A percentile compares a stretch with the other conserved stretches of the same genome.
Conservation (phyloP, 1,139 yeast species). For the Scheffersomyces lignicola region DNA sequence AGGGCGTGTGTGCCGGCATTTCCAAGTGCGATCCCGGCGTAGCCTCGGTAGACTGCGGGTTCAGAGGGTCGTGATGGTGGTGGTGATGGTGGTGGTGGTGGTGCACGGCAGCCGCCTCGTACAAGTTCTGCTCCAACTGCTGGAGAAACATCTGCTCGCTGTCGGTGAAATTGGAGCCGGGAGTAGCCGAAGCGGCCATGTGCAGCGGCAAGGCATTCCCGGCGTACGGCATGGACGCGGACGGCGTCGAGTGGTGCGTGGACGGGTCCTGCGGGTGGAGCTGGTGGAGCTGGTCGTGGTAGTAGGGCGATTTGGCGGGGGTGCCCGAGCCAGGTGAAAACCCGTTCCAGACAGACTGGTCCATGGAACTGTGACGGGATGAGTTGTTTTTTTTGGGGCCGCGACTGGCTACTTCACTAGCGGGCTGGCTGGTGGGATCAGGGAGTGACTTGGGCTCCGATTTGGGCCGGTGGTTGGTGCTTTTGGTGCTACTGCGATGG, state of each 20-base stretch:
- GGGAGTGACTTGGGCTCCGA: too few relatives aligned
- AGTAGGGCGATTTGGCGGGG: constrained; percentile 18
- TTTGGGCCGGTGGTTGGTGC: too few relatives aligned
- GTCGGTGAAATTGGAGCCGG: constrained; percentile 17
- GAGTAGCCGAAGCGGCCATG: constrained; percentile 7
- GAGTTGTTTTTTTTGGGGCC: too few relatives aligned
- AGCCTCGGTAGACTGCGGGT: constrained; percentile 10
- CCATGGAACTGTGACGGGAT: too few relatives aligned
- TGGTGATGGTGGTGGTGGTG: constrained; percentile 13
- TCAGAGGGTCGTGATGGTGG: constrained; percentile 8
- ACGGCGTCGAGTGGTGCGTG: constrained; percentile 11
- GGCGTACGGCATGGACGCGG: neutral
- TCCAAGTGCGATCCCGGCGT: constrained; percentile 15
- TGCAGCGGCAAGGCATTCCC: constrained; percentile 3
- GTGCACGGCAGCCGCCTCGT: constrained; percentile 15
- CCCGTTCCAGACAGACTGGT: constrained; percentile 18
- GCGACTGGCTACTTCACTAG: too few relatives aligned
- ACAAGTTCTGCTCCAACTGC: constrained; percentile 26
- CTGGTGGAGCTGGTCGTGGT: constrained; percentile 10
- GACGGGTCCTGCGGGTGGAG: constrained; percentile 9
- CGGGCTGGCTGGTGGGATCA: too few relatives aligned
- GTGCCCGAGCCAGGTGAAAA: constrained; percentile 17
- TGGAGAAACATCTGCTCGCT: constrained; percentile 26
- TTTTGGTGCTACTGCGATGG: too few relatives aligned
- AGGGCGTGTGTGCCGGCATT: constrained; percentile 11